Conservation (phyloP, 352 stramenopile species). For the Albugo laibachii region DNA sequence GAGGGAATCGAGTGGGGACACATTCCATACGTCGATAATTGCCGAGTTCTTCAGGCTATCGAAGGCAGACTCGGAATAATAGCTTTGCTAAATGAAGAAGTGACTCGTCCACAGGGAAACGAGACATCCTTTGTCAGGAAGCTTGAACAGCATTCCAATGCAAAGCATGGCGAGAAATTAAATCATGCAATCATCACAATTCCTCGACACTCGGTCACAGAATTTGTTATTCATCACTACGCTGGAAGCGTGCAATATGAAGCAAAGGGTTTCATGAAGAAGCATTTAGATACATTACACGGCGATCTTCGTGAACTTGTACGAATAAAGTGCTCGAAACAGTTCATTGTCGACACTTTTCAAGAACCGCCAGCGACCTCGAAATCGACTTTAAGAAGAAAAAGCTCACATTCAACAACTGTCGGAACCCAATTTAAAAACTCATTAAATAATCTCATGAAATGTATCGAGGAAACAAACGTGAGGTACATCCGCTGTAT, state of each 20-base stretch:
- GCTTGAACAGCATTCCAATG: conserved; percentile 23
- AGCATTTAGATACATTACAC: conserved; percentile 86
- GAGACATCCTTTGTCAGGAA: conserved; percentile 49
- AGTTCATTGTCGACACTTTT: conserved; percentile 40
- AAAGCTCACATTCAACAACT: conserved; percentile 16
- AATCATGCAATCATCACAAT: conserved; percentile 37
- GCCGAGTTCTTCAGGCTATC: conserved; percentile 44
- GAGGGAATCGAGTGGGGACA: conserved; percentile 62
- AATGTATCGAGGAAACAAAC: conserved; percentile 48
- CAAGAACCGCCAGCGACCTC: conserved; percentile 10
- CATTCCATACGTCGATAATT: conserved; percentile 70
- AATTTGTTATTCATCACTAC: conserved; percentile 89
- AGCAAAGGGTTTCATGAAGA: conserved; percentile 82
- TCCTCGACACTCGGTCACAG: conserved; percentile 33
- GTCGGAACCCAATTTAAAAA: conserved; percentile 70
- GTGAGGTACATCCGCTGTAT: conserved; percentile 73
- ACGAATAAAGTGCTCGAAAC: conserved; percentile 17
- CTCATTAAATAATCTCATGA: conserved; percentile 45
- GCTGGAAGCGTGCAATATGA: conserved; percentile 85
- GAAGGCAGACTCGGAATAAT: conserved; percentile 62
- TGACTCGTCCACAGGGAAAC: conserved; percentile 51
- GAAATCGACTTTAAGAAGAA: conserved; percentile 8
- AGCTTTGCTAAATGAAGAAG: conserved; percentile 71
- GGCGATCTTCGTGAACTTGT: conserved; percentile 80
- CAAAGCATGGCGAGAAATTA: conserved; percentile 6